Evolutionary conservation across 371 early-diverging fungal genomes (phyloP).

Genomic region (Mortierella sp.): DNA sequence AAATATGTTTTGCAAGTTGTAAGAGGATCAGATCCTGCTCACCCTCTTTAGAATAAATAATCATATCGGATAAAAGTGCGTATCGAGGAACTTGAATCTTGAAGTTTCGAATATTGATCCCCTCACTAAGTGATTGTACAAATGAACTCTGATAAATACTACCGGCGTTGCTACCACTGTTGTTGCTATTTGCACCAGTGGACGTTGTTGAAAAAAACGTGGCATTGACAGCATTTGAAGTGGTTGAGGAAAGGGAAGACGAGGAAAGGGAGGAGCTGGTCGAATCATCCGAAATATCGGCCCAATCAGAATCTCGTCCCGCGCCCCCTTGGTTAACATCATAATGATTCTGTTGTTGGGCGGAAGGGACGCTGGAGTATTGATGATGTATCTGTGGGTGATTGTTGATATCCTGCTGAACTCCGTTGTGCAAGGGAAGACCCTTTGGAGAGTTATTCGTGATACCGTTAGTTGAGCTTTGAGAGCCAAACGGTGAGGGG

Average conservation of each 20-base stretch:
- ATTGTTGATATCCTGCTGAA: slow-evolving; percentile 49
- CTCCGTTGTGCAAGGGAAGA: slow-evolving; percentile 9
- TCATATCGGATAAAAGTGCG: slow-evolving; percentile 68
- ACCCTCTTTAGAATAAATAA: slow-evolving; percentile 62
- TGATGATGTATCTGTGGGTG: slow-evolving; percentile 53
- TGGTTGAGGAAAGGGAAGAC: slow-evolving; percentile 39
- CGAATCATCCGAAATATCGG: slow-evolving; percentile 41
- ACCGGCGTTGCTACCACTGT: background rate
- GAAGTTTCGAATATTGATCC: slow-evolving; percentile 73
- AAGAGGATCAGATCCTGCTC: slow-evolving; percentile 46
- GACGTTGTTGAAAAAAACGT: slow-evolving; percentile 8
- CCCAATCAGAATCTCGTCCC: slow-evolving; percentile 35
- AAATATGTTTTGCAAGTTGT: slow-evolving; percentile 59
- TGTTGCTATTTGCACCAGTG: background rate
- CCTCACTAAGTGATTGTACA: slow-evolving; percentile 51
- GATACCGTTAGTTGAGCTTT: background rate
- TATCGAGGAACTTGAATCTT: slow-evolving; percentile 68
- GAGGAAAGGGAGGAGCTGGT: slow-evolving; percentile 34
- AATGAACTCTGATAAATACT: slow-evolving; percentile 18
- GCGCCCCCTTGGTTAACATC: slow-evolving; percentile 3
- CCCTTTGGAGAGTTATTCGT: background rate
- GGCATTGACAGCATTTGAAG: slow-evolving; percentile 18
- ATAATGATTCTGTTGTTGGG: slow-evolving; percentile 13
- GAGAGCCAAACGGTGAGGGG: slow-evolving; percentile 11
- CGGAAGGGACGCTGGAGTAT: slow-evolving; percentile 8